Percentiles rank a stretch among this genome's conserved stretches.
Conservation (phyloP, 2,329 filamentous ascomycete species). For the Hymenoscyphus repandus region DNA sequence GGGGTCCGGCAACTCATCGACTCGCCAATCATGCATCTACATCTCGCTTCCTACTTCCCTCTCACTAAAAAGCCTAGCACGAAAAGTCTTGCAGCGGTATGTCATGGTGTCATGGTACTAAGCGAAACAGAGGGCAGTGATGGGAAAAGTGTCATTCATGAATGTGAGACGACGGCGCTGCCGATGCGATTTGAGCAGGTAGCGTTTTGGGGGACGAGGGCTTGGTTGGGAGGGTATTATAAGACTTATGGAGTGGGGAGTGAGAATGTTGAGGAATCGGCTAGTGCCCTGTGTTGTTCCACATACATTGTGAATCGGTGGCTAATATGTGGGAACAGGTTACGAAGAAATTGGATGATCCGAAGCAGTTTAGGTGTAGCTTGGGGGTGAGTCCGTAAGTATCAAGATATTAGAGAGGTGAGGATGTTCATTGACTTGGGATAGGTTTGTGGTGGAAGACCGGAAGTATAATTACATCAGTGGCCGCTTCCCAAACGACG, state of each 20-base stretch:
- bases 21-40: conserved; percentile 38
- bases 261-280: conserved; percentile 43
- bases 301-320: not conserved
- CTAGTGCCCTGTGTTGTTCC: conserved; percentile 26
- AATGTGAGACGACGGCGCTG: conserved; percentile 42
- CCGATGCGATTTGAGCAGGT: conserved; percentile 44
- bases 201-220: conserved; percentile 44
- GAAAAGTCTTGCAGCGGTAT: conserved; percentile 44
- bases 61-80: conserved; percentile 38
- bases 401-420: conserved; percentile 5
- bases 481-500: conserved; percentile 42
- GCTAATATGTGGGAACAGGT: conserved; percentile 30
- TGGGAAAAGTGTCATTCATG: conserved; percentile 35
- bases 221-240: conserved; percentile 49
- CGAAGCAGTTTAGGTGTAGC: conserved; percentile 41
- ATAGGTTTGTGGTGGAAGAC: conserved; percentile 45
- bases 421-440: not conserved
- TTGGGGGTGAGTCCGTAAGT: conserved; percentile 39
- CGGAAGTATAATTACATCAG: conserved; percentile 45
- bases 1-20: conserved; percentile 46
- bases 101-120: conserved; percentile 48
- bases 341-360: conserved; percentile 38
- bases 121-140: conserved; percentile 37
- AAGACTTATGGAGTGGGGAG: conserved; percentile 50
- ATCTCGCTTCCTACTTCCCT: conserved; percentile 44